phyloP scores from a whole-genome alignment of 148 eudicot genomes.

The Gaultheria prostrata region DNA sequence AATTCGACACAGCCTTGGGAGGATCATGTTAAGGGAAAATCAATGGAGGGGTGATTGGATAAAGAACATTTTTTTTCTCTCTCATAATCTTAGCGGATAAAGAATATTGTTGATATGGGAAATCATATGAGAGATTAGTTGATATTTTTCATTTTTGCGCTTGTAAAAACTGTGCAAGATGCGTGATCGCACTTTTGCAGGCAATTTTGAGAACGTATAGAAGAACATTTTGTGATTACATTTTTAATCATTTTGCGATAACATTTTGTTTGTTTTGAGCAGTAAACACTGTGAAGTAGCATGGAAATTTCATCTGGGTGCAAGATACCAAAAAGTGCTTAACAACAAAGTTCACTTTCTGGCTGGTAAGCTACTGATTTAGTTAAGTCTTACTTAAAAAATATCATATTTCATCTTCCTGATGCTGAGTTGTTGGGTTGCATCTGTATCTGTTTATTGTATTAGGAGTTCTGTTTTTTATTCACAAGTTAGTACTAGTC shows the following conservation, averaged over 20 bases:
- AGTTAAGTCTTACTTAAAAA: not conserved
- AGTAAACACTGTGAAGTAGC: not conserved
- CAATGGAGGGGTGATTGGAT: not conserved
- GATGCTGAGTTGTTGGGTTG: too few relatives aligned
- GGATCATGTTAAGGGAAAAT: not conserved
- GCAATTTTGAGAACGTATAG: not conserved
- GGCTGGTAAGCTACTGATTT: not conserved
- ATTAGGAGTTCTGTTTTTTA: too few relatives aligned
- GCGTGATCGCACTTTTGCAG: not conserved
- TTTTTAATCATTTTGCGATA: not conserved
- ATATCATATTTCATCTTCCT: too few relatives aligned
- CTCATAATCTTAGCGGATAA: too few relatives aligned
- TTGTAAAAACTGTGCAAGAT: not conserved
- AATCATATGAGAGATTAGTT: not conserved
- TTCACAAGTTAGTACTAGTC: too few relatives aligned
- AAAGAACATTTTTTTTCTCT: too few relatives aligned
- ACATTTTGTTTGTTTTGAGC: not conserved
- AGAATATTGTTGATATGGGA: not conserved
- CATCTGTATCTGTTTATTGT: too few relatives aligned
- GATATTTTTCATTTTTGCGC: not conserved
- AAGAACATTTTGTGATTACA: not conserved
- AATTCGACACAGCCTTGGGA: not conserved
- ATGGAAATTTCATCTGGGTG: not conserved
- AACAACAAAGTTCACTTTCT: not conserved
- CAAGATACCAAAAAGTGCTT: not conserved